These are phyloP conservation scores for Rhizopogon vesiculosus DNA, from an alignment of 768 basidiomycete species.

Conservation along the genomic window DNA sequence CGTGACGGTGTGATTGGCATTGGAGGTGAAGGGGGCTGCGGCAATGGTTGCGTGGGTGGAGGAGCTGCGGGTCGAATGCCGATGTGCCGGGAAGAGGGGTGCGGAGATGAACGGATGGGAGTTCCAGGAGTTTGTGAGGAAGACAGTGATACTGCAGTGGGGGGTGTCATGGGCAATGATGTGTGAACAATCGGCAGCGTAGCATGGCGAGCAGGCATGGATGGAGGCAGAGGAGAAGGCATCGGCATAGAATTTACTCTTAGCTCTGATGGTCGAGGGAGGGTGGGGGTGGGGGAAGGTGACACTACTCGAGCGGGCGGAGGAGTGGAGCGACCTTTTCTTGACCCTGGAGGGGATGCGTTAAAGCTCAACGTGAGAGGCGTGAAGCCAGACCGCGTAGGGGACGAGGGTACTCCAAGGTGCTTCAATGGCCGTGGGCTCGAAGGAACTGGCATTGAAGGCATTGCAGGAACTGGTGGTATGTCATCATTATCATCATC, in stretches of 20 bases:
- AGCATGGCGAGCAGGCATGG: conserved; percentile 1
- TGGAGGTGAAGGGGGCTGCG: conserved; percentile 20
- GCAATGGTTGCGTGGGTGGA: conserved; percentile 26
- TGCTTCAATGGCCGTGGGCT: conserved; percentile 25
- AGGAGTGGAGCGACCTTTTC: conserved; percentile 18
- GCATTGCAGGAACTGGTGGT: conserved; percentile 29
- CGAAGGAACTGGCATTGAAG: conserved; percentile 20
- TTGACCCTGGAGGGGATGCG: conserved; percentile 14
- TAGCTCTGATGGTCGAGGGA: conserved; percentile 9
- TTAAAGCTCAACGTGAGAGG: conserved; percentile 19
- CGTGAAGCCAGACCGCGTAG: conserved; percentile 23
- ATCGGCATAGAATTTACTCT: conserved; percentile 2
- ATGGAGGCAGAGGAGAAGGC: conserved; percentile 3
- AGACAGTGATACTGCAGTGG: conserved; percentile 9
- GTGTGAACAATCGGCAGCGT: conserved; percentile 5
- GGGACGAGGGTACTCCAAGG: conserved; percentile 17
- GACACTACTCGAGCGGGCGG: conserved; percentile 12
- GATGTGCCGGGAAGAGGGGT: conserved; percentile 21
- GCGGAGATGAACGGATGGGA: conserved; percentile 5
- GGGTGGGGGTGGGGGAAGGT: neutral
- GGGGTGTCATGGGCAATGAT: conserved; percentile 15
- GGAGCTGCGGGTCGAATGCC: conserved; percentile 25
- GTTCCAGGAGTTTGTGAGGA: neutral
- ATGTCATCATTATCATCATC: conserved; percentile 26
- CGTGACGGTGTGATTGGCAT: conserved; percentile 1